Evolutionary conservation across 1,284 basidiomycete species (phyloP), one percentile per base, ranked within the genome.

Genomic region (Malassezia equina): DNA sequence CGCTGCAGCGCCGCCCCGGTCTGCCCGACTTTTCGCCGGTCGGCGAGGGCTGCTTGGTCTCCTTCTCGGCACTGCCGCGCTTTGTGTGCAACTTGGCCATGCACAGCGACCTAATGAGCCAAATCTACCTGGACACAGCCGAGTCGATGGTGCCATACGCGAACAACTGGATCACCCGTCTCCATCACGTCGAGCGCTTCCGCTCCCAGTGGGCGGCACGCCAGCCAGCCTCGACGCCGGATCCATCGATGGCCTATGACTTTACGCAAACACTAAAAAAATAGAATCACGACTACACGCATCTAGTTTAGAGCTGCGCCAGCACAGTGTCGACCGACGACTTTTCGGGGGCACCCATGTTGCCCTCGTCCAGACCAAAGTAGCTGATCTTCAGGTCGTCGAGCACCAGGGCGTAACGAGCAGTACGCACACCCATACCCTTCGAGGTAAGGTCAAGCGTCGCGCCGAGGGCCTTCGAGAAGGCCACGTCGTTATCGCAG

Each of bases 371-470:
- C 29, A 7, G 15, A 25, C 36, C 58, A 43, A 71, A 64, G 58
- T 65, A 55, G 19, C 50, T 47, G 27, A 67, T 60, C 66, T 83
- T 81, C 52, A 86, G 77, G 69, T 88, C 81, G 52, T 88, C 82
- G 86, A 47, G 69, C 65, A 88, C 77, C 58, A 86, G 61, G 9
- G 83, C 85, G 67, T 83, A 88, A 46, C 86, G 82, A 12, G 77
- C 77, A 34, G 85, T 85, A 47, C 86, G 83, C 49, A 78, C 67
- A 41, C 86, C 84, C 44, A 88, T 76, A 7, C 82, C 82, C 17
- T 64, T 67, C 9, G 65, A 76, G 19, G 79, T 77, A 19, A 86
- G 77, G 71, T 86, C 85, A 51, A 82, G 57, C 43, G 77, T 76
- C 43, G 86, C 80, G n/a, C 83, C 84, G 43, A 87, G 75, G 40